Evolutionary conservation across 768 basidiomycete genomes (phyloP).

Genomic region (Hortiboletus flavorubellus): DNA sequence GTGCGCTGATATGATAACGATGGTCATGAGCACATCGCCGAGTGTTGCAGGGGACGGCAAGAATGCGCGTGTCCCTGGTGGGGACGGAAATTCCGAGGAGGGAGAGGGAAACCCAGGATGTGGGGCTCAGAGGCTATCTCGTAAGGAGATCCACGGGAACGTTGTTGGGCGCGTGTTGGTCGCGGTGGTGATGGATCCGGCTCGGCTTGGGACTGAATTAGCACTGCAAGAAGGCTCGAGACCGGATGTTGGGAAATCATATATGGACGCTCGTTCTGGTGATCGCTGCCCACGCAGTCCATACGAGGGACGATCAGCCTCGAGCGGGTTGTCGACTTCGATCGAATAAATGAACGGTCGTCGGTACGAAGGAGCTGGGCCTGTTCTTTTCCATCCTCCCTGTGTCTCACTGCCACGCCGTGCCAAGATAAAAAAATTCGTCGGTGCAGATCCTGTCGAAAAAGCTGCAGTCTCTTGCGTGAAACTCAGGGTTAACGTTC

Average conservation of each 20-base stretch:
- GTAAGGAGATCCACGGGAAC: constrained; percentile 12
- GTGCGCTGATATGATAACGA: no score
- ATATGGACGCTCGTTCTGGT: background rate
- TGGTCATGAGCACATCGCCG: background rate
- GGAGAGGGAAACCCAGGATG: background rate
- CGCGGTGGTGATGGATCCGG: constrained; percentile 3
- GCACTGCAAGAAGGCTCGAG: constrained; percentile 3
- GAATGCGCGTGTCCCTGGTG: constrained; percentile 1
- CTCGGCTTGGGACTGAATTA: background rate
- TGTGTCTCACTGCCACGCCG: constrained; percentile 4
- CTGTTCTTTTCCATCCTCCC: no score
- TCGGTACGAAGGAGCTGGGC: no score
- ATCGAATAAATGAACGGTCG: constrained; percentile 9
- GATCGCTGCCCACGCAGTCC: constrained; percentile 2
- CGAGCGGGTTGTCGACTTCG: background rate
- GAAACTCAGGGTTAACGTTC: constrained; percentile 15
- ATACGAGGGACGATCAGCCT: constrained; percentile 3
- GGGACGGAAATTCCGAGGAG: constrained; percentile 3
- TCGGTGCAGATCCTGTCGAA: background rate
- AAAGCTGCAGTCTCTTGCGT: background rate
- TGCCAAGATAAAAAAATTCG: background rate
- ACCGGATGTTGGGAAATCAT: background rate
- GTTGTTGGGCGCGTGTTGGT: constrained; percentile 9
- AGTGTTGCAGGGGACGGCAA: no score
- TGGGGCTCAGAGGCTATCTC: background rate